Conservation (phyloP, 306 rosid genomes). For the Carpinus fangiana region DNA sequence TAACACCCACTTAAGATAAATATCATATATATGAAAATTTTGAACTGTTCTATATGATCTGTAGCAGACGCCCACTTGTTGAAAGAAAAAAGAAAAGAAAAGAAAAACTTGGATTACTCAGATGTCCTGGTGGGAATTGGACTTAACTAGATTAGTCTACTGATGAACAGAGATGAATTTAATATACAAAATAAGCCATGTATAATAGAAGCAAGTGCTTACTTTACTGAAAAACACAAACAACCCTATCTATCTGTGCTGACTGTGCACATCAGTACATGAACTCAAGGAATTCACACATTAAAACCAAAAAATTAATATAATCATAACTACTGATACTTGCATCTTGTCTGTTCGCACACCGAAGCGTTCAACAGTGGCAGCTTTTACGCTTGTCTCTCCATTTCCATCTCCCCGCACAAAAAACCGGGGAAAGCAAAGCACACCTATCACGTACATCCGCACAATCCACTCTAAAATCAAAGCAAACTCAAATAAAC, state of each 20-base stretch:
- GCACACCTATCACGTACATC: constrained; percentile 42
- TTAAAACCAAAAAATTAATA: constrained; percentile 8
- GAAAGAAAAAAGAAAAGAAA: constrained; percentile 9
- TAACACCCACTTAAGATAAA: constrained; percentile 19
- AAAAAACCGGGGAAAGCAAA: constrained; percentile 41
- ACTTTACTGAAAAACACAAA: constrained; percentile 60
- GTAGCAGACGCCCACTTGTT: constrained; percentile 46
- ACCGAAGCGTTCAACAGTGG: constrained; percentile 67
- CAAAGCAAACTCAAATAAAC: constrained; percentile 49
- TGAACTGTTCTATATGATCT: constrained; percentile 33
- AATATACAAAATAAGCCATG: constrained; percentile 15
- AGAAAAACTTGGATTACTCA: constrained; percentile 47
- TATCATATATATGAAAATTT: constrained; percentile 1
- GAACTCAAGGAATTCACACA: constrained; percentile 45
- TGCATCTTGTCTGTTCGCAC: constrained; percentile 50
- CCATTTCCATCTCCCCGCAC: constrained; percentile 51
- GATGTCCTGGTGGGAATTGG: constrained; percentile 47
- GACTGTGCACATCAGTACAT: constrained; percentile 24
- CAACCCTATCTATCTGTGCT: constrained; percentile 9
- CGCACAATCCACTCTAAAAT: constrained; percentile 49
- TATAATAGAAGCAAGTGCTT: constrained; percentile 43
- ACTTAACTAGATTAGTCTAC: constrained; percentile 40
- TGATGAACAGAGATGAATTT: constrained; percentile 18
- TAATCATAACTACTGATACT: constrained; percentile 43
- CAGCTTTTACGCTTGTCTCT: constrained; percentile 67